Percentiles rank a stretch among this genome's conserved stretches.
Conservation (phyloP, 2,329 filamentous ascomycete species). For the Phialemoniopsis sp. region DNA sequence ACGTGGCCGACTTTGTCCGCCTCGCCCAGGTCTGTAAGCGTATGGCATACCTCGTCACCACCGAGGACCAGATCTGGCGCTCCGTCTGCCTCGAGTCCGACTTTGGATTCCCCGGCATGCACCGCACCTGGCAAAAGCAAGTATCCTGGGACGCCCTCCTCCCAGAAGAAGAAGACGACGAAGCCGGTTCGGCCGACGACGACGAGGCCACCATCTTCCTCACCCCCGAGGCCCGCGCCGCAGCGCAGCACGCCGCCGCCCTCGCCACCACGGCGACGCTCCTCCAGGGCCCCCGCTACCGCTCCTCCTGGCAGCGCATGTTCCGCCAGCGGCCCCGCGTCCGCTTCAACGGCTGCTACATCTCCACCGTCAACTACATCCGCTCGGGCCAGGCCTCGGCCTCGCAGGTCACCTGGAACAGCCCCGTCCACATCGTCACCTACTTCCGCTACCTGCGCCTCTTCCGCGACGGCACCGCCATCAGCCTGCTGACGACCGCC, state of each 20-base stretch:
- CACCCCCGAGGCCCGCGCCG: constrained; percentile 28
- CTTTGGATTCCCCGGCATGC: constrained; percentile 80
- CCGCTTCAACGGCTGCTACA: constrained; percentile 94
- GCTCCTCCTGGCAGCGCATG: constrained; percentile 59
- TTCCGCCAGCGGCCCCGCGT: constrained; percentile 81
- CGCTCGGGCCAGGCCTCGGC: constrained; percentile 72
- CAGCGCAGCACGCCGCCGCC: constrained; percentile 20
- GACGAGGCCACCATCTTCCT: constrained; percentile 13
- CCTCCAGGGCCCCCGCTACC: constrained; percentile 35
- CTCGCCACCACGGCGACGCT: constrained; percentile 34
- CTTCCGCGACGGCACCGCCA: constrained; percentile 81
- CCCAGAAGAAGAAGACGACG: constrained; percentile 16
- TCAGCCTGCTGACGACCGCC: constrained; percentile 74
- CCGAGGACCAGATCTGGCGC: constrained; percentile 85
- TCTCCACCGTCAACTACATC: constrained; percentile 93
- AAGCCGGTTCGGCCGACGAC: constrained; percentile 4
- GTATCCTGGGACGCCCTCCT: constrained; percentile 39
- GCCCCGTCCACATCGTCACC: constrained; percentile 89
- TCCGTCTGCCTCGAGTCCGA: constrained; percentile 64
- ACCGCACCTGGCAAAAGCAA: constrained; percentile 69
- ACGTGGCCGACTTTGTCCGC: constrained; percentile 73
- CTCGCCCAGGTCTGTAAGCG: constrained; percentile 80
- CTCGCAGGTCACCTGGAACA: constrained; percentile 70
- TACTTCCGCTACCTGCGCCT: constrained; percentile 97
- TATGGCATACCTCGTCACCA: constrained; percentile 77